phyloP scores from a whole-genome alignment of 257 asterid species.

The Leonotis leonurus region DNA sequence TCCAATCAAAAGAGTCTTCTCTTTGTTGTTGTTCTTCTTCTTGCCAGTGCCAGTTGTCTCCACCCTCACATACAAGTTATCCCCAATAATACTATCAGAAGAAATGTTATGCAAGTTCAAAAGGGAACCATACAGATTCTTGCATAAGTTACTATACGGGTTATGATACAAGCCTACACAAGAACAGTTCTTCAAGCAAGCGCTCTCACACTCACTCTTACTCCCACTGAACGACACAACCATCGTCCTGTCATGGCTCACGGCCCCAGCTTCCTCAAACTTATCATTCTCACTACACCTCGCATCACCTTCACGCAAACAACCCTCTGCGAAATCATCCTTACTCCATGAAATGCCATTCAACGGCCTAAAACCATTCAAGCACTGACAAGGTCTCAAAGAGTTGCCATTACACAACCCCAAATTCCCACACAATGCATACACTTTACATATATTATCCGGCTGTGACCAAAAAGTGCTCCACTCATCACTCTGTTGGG shows the following conservation, averaged over 20 bases:
- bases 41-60: constrained; percentile 11
- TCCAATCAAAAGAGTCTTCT: constrained; percentile 29
- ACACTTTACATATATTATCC: constrained; percentile 47
- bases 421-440: constrained; percentile 63
- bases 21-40: constrained; percentile 28
- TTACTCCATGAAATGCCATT: constrained; percentile 49
- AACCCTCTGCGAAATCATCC: constrained; percentile 61
- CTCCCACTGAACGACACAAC: constrained; percentile 36
- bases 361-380: constrained; percentile 45
- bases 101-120: constrained; percentile 44
- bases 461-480: constrained; percentile 79
- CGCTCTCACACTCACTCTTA: constrained; percentile 44
- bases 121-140: constrained; percentile 49
- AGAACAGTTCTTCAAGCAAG: constrained; percentile 58
- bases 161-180: constrained; percentile 58
- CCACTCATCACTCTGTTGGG: constrained; percentile 57
- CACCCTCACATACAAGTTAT: constrained; percentile 46
- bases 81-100: constrained; percentile 37
- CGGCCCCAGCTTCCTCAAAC: constrained; percentile 56
- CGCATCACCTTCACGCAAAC: constrained; percentile 32
- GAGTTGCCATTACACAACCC: constrained; percentile 47
- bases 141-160: constrained; percentile 37
- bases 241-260: constrained; percentile 37
- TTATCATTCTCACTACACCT: constrained; percentile 37
- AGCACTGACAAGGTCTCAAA: constrained; percentile 53